A percentile compares a stretch with the other conserved stretches of the same genome.
phyloP scores from a whole-genome alignment of 2,329 filamentous ascomycete genomes.

The Penicillium frequentans region DNA sequence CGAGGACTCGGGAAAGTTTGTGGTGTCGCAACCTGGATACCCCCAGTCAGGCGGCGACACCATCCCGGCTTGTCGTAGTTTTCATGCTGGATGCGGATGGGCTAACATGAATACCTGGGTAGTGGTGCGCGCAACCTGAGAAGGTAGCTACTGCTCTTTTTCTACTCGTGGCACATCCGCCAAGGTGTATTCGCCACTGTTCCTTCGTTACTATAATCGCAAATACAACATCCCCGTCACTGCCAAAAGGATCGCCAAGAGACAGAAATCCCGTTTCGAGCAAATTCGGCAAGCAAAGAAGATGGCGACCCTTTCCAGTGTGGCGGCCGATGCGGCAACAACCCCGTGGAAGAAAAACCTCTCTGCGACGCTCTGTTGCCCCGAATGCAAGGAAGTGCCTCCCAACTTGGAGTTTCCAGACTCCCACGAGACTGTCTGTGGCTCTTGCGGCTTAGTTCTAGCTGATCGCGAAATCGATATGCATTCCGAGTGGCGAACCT shows the following conservation, averaged over 20 bases:
- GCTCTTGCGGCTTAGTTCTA: constrained; percentile 85
- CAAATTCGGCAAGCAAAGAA: constrained; percentile 28
- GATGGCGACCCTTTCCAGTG: constrained; percentile 41
- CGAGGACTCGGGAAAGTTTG: background rate
- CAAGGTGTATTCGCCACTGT: constrained; percentile 72
- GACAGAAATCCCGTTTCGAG: constrained; percentile 39
- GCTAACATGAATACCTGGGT: constrained; percentile 36
- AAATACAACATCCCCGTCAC: constrained; percentile 48
- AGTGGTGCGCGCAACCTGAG: constrained; percentile 28
- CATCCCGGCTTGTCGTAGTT: background rate
- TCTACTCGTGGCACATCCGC: constrained; percentile 41
- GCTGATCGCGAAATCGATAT: constrained; percentile 91
- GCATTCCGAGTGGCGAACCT: constrained; percentile 97
- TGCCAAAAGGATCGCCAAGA: constrained; percentile 46
- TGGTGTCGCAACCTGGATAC: constrained; percentile 2
- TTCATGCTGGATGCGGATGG: constrained; percentile 6
- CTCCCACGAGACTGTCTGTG: constrained; percentile 89
- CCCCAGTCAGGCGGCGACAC: background rate
- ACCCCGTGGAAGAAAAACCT: constrained; percentile 75
- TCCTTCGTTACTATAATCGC: constrained; percentile 58
- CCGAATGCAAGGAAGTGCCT: constrained; percentile 87
- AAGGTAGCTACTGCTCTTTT: constrained; percentile 14
- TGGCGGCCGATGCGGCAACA: constrained; percentile 38
- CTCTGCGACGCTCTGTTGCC: constrained; percentile 81
- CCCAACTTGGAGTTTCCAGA: constrained; percentile 93